These are phyloP conservation scores for Salpingoeca rosetta DNA, from an alignment of 78 protist genomes.

Conservation along the genomic window DNA sequence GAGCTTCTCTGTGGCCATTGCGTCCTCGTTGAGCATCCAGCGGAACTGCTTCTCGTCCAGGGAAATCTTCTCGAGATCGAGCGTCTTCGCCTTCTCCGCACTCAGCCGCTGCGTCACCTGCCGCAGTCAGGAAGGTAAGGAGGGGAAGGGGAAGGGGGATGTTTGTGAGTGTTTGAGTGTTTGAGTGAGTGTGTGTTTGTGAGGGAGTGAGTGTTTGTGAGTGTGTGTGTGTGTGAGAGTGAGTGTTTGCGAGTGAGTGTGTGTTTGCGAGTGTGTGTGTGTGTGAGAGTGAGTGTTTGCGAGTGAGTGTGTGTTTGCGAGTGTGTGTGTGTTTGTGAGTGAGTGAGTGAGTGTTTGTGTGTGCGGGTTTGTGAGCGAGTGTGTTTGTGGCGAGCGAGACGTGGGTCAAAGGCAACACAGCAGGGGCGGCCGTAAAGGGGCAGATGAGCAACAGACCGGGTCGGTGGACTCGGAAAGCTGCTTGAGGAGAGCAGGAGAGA, in stretches of 20 bases:
- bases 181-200: too few relatives aligned
- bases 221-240: too few relatives aligned
- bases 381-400: background rate
- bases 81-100: too few relatives aligned
- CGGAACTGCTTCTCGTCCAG: conserved; percentile 57
- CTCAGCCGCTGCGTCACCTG: conserved; percentile 2
- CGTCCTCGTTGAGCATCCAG: conserved; percentile 66
- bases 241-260: too few relatives aligned
- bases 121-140: background rate
- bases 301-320: too few relatives aligned
- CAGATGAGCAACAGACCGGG: background rate
- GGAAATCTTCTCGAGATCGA: conserved; percentile 13
- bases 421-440: background rate
- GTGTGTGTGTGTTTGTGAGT: too few relatives aligned
- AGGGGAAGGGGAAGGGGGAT: background rate
- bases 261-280: too few relatives aligned
- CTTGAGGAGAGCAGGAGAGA: conserved; percentile 58
- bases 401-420: background rate
- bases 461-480: conserved; percentile 20
- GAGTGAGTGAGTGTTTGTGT: too few relatives aligned
- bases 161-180: background rate
- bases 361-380: too few relatives aligned
- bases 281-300: too few relatives aligned
- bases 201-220: too few relatives aligned
- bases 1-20: conserved; percentile 89